Percentiles rank a stretch among this genome's conserved stretches.
These are phyloP conservation scores for Clavispora carvajalis DNA, from an alignment of 805 yeast species.

Conservation along the genomic window DNA sequence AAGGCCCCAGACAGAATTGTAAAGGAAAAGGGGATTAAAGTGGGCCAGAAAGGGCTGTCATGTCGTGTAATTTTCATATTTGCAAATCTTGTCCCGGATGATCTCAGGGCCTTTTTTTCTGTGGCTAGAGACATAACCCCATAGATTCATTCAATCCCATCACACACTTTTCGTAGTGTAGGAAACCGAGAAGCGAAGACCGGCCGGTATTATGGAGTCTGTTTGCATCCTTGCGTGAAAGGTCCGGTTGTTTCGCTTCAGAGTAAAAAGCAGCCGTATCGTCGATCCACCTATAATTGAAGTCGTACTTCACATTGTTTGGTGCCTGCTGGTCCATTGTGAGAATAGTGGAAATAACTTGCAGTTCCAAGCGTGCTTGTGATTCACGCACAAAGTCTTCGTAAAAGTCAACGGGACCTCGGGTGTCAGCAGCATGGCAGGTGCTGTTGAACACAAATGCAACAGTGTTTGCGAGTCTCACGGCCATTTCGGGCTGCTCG, in stretches of 20 bases:
- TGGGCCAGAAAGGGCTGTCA: too few relatives aligned
- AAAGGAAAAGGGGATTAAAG: too few relatives aligned
- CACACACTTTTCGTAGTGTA: conserved; percentile 10
- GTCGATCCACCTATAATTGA: conserved; percentile 11
- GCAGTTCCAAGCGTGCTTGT: conserved; percentile 5
- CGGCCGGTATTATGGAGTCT: conserved; percentile 1
- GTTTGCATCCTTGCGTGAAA: conserved; percentile 3
- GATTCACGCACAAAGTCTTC: conserved; percentile 8
- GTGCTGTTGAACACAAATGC: conserved; percentile 16
- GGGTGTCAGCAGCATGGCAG: conserved; percentile 3
- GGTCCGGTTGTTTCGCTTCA: neutral
- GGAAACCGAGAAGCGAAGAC: conserved; percentile 9
- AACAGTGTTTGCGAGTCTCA: conserved; percentile 13
- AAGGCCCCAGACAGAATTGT: too few relatives aligned
- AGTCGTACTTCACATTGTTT: conserved; percentile 5
- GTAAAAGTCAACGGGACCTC: conserved; percentile 3
- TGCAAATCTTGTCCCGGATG: too few relatives aligned
- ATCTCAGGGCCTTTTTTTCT: too few relatives aligned
- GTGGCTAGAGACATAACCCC: conserved; percentile 7
- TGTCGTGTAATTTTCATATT: too few relatives aligned
- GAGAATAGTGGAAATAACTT: conserved; percentile 9
- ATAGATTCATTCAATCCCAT: conserved; percentile 12
- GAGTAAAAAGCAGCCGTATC: conserved; percentile 4
- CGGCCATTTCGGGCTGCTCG: conserved; percentile 2
- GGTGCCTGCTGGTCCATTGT: conserved; percentile 12